Percentiles rank a stretch among this genome's conserved stretches.
phyloP scores from a whole-genome alignment of 1,284 basidiomycete species.

The Megacollybia platyphylla region DNA sequence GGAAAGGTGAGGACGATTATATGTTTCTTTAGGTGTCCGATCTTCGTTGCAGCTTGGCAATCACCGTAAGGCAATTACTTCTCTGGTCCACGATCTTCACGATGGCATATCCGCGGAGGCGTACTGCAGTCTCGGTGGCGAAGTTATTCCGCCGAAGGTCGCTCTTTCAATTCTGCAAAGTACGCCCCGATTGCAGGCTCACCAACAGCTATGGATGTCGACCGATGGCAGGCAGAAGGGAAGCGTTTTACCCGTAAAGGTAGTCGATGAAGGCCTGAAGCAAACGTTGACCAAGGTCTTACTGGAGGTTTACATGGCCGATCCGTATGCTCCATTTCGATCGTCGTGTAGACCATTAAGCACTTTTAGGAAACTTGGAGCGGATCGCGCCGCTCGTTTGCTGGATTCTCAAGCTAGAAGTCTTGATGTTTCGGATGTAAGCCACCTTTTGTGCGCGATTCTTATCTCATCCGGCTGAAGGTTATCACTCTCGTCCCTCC shows the following conservation, averaged over 20 bases:
- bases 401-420: conserved; percentile 72
- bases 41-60: conserved; percentile 36
- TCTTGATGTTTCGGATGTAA: conserved; percentile 66
- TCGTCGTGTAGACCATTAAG: background rate
- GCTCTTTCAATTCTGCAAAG: conserved; percentile 40
- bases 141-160: conserved; percentile 52
- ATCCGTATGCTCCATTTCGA: conserved; percentile 13
- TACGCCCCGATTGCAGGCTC: conserved; percentile 3
- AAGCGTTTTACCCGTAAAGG: conserved; percentile 15
- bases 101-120: conserved; percentile 71
- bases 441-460: conserved; percentile 12
- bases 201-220: background rate
- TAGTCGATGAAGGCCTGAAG: conserved; percentile 42
- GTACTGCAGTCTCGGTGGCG: conserved; percentile 68
- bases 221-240: conserved; percentile 10
- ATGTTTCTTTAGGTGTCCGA: background rate
- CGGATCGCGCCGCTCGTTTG: conserved; percentile 48
- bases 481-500: conserved; percentile 61
- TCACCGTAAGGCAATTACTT: conserved; percentile 52
- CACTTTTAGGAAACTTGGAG: conserved; percentile 25
- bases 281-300: conserved; percentile 54
- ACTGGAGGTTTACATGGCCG: conserved; percentile 76
- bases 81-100: conserved; percentile 57
- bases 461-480: conserved; percentile 20
- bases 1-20: conserved; percentile 49